A percentile compares a stretch with the other conserved stretches of the same genome.
phyloP scores from a whole-genome alignment of 2,329 filamentous ascomycete species.

The Aspergillus sp. region DNA sequence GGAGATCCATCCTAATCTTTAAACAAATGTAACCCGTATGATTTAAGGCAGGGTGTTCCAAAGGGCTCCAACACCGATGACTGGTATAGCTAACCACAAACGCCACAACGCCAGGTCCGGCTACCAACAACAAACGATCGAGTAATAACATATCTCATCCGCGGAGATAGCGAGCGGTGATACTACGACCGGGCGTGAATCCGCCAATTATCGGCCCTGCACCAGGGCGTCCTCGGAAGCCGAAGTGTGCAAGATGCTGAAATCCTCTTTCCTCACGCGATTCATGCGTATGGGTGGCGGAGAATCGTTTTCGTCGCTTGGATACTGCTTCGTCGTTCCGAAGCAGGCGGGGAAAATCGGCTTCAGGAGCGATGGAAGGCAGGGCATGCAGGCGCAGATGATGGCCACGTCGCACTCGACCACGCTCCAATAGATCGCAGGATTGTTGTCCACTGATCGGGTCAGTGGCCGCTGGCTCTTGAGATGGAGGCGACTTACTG shows the following conservation, averaged over 20 bases:
- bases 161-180: background rate
- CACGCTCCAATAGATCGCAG: conserved; percentile 41
- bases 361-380: conserved; percentile 28
- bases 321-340: conserved; percentile 1
- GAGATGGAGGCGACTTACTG: conserved; percentile 18
- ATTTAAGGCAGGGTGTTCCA: no score
- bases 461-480: background rate
- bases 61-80: no score
- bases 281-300: conserved; percentile 2
- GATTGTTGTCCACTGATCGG: conserved; percentile 36
- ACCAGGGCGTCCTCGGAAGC: conserved; percentile 5
- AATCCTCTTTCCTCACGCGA: conserved; percentile 1
- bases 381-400: conserved; percentile 47
- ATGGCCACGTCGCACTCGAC: conserved; percentile 46
- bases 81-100: no score
- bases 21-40: no score
- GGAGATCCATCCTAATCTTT: no score
- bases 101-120: no score
- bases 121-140: background rate
- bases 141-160: background rate
- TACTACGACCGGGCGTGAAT: background rate
- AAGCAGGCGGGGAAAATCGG: conserved; percentile 16
- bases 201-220: background rate
- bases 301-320: background rate
- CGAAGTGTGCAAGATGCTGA: conserved; percentile 3